Percentiles rank a stretch among this genome's conserved stretches.
phyloP scores from a whole-genome alignment of 2,329 filamentous ascomycete genomes.

The Calonectria hongkongensis region DNA sequence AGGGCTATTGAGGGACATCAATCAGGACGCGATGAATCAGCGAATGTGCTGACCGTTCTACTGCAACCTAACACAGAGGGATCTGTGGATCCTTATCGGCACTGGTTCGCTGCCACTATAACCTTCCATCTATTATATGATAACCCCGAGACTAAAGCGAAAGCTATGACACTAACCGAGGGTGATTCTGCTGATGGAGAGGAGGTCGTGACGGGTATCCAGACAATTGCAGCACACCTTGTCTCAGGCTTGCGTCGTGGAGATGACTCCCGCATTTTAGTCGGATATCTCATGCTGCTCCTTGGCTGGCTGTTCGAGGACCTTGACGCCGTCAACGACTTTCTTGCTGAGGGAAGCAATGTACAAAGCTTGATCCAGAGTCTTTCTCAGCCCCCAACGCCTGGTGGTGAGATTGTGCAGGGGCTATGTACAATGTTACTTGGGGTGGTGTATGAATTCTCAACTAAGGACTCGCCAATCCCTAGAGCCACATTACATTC shows the following conservation, averaged over 20 bases:
- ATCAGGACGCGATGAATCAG: conserved; percentile 85
- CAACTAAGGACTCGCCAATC: conserved; percentile 96
- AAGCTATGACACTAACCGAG: conserved; percentile 89
- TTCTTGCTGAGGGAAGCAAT: conserved; percentile 92
- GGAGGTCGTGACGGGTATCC: conserved; percentile 95
- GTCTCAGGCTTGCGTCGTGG: conserved; percentile 84
- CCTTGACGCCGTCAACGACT: conserved; percentile 92
- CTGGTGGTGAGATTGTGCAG: conserved; percentile 81
- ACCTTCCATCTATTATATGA: conserved; percentile 91
- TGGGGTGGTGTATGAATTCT: conserved; percentile 96
- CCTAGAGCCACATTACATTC: conserved; percentile 87
- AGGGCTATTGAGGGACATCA: conserved; percentile 92
- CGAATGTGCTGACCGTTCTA: conserved; percentile 91
- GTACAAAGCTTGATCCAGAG: conserved; percentile 89
- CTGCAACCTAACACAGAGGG: conserved; percentile 79
- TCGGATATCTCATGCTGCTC: conserved; percentile 93
- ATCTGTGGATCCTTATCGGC: conserved; percentile 87
- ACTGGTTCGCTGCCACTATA: conserved; percentile 92
- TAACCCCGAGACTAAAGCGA: conserved; percentile 84
- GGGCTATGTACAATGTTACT: conserved; percentile 90
- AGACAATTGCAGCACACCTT: conserved; percentile 90
- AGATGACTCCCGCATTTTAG: conserved; percentile 85
- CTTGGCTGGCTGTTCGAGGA: conserved; percentile 95
- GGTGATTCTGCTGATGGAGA: conserved; percentile 92
- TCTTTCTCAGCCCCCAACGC: conserved; percentile 74